These are phyloP conservation scores for Sequoia sempervirens DNA, from an alignment of 75 land plant species.

Conservation along the genomic window DNA sequence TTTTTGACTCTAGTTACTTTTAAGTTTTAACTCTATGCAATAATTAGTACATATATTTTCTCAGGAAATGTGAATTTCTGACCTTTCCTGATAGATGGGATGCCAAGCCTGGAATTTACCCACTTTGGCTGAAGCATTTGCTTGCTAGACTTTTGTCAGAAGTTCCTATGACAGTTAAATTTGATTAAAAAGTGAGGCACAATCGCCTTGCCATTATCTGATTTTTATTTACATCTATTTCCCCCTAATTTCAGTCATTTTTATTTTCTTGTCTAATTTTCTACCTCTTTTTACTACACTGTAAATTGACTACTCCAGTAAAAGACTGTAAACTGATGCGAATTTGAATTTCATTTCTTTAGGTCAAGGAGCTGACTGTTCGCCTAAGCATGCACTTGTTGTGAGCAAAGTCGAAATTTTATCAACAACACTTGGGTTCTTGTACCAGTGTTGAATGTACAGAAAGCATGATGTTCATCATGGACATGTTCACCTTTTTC, in stretches of 20 bases:
- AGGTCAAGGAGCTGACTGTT: constrained; percentile 8
- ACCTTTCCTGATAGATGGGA: background rate
- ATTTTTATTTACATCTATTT: background rate
- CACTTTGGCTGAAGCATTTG: background rate
- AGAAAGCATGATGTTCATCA: background rate
- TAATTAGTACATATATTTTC: background rate
- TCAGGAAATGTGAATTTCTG: background rate
- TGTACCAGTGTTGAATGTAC: constrained; percentile 11
- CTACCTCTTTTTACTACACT: background rate
- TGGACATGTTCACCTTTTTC: background rate
- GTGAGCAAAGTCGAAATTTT: constrained; percentile 6
- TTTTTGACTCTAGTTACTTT: too few species aligned
- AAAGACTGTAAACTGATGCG: background rate
- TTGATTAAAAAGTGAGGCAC: background rate
- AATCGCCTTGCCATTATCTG: background rate
- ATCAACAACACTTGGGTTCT: constrained; percentile 8
- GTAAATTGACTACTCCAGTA: background rate
- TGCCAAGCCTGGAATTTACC: background rate
- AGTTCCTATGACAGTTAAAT: background rate
- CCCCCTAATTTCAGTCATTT: background rate
- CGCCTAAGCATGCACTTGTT: background rate
- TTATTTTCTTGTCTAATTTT: background rate
- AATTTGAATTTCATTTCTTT: background rate
- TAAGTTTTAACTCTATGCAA: too few species aligned
- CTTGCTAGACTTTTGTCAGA: background rate